Conservation (phyloP, 306 rosid genomes). For the Citrullus mucosospermus region DNA sequence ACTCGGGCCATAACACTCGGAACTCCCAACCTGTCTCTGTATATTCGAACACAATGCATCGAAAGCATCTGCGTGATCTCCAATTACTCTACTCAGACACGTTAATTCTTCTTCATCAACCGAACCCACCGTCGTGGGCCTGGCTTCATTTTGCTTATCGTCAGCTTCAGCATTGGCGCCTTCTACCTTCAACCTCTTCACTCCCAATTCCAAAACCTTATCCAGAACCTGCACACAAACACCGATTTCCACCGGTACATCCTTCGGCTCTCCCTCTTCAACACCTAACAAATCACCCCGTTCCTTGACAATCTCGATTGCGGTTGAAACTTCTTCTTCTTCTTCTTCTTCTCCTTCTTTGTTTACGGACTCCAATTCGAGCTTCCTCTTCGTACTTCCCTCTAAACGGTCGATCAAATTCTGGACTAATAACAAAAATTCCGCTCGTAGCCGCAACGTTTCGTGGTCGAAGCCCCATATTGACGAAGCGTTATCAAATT, state of each 20-base stretch:
- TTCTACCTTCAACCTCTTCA: slow-evolving; percentile 46
- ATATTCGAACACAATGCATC: slow-evolving; percentile 63
- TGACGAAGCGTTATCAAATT: slow-evolving; percentile 49
- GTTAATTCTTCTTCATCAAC: slow-evolving; percentile 49
- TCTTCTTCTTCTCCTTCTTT: slow-evolving; percentile 16
- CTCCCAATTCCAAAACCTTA: slow-evolving; percentile 58
- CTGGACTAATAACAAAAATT: slow-evolving; percentile 60
- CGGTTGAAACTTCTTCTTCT: slow-evolving; percentile 10
- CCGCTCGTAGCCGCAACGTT: slow-evolving; percentile 62
- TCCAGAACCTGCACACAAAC: slow-evolving; percentile 41
- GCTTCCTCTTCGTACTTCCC: slow-evolving; percentile 15
- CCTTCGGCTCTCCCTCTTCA: slow-evolving; percentile 20
- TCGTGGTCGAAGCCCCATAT: slow-evolving; percentile 66
- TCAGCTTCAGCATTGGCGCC: slow-evolving; percentile 12
- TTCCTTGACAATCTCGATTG: slow-evolving; percentile 17
- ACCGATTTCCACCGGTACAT: slow-evolving; percentile 16
- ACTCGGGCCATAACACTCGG: slow-evolving; percentile 42
- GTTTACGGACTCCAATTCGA: slow-evolving; percentile 27
- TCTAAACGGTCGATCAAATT: slow-evolving; percentile 52
- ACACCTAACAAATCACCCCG: slow-evolving; percentile 12
- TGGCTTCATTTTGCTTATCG: slow-evolving; percentile 11
- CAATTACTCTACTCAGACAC: slow-evolving; percentile 44
- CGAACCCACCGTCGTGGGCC: slow-evolving; percentile 1
- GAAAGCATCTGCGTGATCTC: slow-evolving; percentile 49
- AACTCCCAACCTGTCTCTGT: slow-evolving; percentile 42